Evolutionary conservation across 139 green algal species (phyloP).

Genomic region (Chlamydomonas incerta): DNA sequence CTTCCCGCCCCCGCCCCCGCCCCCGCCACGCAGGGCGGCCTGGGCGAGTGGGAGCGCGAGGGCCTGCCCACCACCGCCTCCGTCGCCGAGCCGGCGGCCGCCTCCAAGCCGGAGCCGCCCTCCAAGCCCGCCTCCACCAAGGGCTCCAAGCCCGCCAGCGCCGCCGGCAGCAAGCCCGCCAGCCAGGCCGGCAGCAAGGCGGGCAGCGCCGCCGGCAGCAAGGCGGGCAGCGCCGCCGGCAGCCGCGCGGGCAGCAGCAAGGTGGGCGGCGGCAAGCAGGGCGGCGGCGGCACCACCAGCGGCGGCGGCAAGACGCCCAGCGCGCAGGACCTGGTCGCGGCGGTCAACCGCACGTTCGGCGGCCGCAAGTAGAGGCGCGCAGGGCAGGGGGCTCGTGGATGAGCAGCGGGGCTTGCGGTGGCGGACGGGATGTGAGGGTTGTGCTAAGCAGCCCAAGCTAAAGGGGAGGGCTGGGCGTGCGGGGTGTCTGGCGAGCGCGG

Average conservation of each 20-base stretch:
- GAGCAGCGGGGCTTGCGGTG: too few relatives aligned
- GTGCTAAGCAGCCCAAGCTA: too few relatives aligned
- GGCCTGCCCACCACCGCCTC: slow-evolving; percentile 4
- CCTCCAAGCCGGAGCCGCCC: neutral
- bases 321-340: neutral
- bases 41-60: slow-evolving; percentile 15
- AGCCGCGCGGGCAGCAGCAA: neutral
- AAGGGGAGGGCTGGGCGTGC: too few relatives aligned
- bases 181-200: neutral
- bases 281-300: too few relatives aligned
- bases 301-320: neutral
- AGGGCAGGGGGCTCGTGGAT: too few relatives aligned
- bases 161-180: neutral
- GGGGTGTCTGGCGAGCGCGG: too few relatives aligned
- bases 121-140: too few relatives aligned
- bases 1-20: neutral
- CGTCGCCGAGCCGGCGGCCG: too few relatives aligned
- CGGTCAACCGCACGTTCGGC: neutral
- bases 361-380: neutral
- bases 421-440: too few relatives aligned
- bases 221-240: neutral
- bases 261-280: neutral
- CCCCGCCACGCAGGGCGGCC: neutral
- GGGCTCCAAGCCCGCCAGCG: neutral
- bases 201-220: neutral